Evolutionary conservation across 176 grass and related monocot genomes (phyloP).

Genomic region (Elaeis guineensis): DNA sequence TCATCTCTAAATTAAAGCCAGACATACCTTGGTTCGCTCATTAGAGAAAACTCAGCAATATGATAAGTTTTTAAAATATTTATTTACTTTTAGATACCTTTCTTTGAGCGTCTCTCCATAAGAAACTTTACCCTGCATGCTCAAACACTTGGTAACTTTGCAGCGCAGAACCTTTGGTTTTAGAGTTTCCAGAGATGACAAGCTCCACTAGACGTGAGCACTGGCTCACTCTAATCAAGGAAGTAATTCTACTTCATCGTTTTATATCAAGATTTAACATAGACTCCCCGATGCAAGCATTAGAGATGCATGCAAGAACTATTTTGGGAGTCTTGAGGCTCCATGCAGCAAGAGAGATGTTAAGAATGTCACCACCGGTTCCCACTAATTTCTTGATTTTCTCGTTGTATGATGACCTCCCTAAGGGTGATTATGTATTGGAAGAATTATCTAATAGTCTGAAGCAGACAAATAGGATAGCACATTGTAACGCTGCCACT

Average conservation of each 20-base stretch:
- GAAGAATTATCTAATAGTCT: constrained; percentile 65
- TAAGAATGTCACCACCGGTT: constrained; percentile 62
- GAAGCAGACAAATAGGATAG: constrained; percentile 54
- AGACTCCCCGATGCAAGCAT: constrained; percentile 48
- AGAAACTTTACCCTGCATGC: too few relatives aligned
- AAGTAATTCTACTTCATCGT: constrained; percentile 59
- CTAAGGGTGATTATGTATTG: constrained; percentile 80
- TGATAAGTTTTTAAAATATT: too few relatives aligned
- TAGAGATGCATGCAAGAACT: constrained; percentile 60
- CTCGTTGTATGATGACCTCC: constrained; percentile 62
- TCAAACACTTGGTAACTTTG: constrained; percentile 1
- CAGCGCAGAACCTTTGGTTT: constrained; percentile 76
- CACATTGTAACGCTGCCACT: constrained; percentile 45
- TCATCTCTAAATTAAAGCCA: background rate
- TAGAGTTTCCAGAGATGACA: constrained; percentile 87
- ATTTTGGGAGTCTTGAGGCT: constrained; percentile 82
- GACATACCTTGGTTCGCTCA: too few relatives aligned
- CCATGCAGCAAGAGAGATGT: constrained; percentile 81
- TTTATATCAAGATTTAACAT: constrained; percentile 58
- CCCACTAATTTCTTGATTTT: constrained; percentile 71
- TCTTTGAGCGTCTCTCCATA: too few relatives aligned
- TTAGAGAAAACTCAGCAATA: too few relatives aligned
- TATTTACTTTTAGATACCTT: too few relatives aligned
- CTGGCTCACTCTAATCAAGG: constrained; percentile 79
- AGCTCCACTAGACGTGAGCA: constrained; percentile 82